phyloP scores from a whole-genome alignment of 164 flowering plant genomes.

The Aristolochia contorta region DNA sequence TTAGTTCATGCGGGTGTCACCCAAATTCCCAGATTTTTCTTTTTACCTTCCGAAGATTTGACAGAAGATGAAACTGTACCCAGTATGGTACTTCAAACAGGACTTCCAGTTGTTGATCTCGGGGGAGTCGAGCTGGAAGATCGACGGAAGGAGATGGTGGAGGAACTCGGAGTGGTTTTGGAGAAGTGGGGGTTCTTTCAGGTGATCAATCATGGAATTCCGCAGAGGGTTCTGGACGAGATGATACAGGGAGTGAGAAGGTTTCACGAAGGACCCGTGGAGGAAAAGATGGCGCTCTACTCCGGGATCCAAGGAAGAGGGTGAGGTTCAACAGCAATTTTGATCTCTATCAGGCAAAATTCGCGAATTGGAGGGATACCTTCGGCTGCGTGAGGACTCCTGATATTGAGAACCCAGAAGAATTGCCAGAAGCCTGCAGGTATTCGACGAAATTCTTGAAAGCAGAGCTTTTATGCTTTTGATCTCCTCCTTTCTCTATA shows the following conservation, averaged over 20 bases:
- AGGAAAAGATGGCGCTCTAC: slow-evolving; percentile 26
- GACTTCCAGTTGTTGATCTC: slow-evolving; percentile 21
- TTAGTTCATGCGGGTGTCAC: slow-evolving; percentile 11
- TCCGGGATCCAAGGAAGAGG: slow-evolving; percentile 16
- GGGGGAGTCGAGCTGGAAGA: slow-evolving; percentile 2
- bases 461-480: not conserved
- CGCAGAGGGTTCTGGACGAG: slow-evolving; percentile 22
- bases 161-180: slow-evolving; percentile 18
- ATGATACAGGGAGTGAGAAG: slow-evolving; percentile 22
- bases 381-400: slow-evolving; percentile 15
- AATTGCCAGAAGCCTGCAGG: slow-evolving; percentile 29
- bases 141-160: slow-evolving; percentile 14
- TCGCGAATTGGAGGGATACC: slow-evolving; percentile 33
- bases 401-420: slow-evolving; percentile 12
- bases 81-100: not conserved
- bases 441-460: not conserved
- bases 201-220: slow-evolving; percentile 44
- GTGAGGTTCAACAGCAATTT: slow-evolving; percentile 20
- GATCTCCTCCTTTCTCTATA: not conserved
- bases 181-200: slow-evolving; percentile 47
- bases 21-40: slow-evolving; percentile 11
- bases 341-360: slow-evolving; percentile 16
- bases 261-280: slow-evolving; percentile 29
- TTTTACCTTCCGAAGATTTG: slow-evolving; percentile 2
- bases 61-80: slow-evolving; percentile 1